Base-by-base conservation (phyloP, 768 basidiomycete species). In the Rossbeevera mucosa region DNA sequence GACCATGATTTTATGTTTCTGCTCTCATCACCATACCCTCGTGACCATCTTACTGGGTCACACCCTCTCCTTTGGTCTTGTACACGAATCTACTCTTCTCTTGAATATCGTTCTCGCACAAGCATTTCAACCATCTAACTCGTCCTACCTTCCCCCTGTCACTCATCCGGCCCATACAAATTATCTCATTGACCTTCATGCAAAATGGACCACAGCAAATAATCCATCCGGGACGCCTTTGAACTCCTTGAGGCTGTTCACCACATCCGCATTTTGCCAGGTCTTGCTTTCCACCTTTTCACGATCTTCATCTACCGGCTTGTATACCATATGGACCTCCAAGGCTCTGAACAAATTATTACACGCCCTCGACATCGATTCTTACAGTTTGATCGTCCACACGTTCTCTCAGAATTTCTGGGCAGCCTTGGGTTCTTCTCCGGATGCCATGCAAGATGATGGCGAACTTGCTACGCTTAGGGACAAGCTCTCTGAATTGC, bases 41-140 rank as follows among this genome's bases (percentile, higher is more conserved):
- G 61, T 81, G 25, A 71, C 65, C 14, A 62, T 71, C 29, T 71
- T 85, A 1, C 71, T 85, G 1, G 76, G 81, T n/a, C 63, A 79
- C n/a, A 72, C 76, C 31, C 62, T 81, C 11, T 59, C 71, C n/a
- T 71, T 75, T 52, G 61, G 68, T 25, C 70, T 85, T 5, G 48
- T 64, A 5, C 58, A 68, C 12, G 77, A 83, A 60, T 74, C 80
- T 21, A 63, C 66, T 9, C 63, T 54, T 16, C 64, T 83, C 31
- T 72, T 85, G 30, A 65, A 65, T 45, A 54, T 60, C 9, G 58
- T 81, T 40, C 68, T 85, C 30, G 61, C 59, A 4, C 61, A 72
- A 33, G 70, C 79, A 22, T 60, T 78, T 25, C 47, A 64, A 4
- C 54, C 74, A 12, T 47, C 62, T 22, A 50, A 63, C 25, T 41